These are phyloP conservation scores for Onygenales sp. DNA, from an alignment of 2,329 filamentous ascomycete species.

Conservation along the genomic window DNA sequence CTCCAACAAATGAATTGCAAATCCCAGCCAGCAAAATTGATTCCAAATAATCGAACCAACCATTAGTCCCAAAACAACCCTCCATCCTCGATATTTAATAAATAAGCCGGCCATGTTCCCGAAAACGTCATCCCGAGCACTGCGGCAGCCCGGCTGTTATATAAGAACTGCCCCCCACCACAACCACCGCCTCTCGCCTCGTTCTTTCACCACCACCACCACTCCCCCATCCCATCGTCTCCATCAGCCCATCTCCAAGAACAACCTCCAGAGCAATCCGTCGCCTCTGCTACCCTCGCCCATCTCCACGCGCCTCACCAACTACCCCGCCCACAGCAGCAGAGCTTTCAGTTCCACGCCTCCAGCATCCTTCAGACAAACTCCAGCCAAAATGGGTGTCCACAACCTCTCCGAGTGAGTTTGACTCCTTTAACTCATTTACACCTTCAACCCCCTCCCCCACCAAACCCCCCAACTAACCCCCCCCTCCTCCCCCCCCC, in stretches of 20 bases:
- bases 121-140: constrained; percentile 11
- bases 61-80: no score
- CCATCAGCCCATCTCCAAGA: background rate
- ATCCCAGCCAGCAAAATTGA: no score
- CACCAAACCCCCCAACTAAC: background rate
- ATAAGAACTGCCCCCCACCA: background rate
- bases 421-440: background rate
- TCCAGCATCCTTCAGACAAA: constrained; percentile 26
- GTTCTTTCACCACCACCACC: background rate
- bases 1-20: background rate
- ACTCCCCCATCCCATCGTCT: background rate
- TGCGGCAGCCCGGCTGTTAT: background rate
- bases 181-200: background rate
- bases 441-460: background rate
- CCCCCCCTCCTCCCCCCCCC: constrained; percentile 10
- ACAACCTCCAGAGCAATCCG: background rate
- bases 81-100: no score
- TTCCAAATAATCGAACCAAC: no score
- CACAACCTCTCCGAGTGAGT: constrained; percentile 34
- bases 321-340: constrained; percentile 19
- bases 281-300: background rate
- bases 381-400: constrained; percentile 37
- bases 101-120: constrained; percentile 2
- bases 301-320: constrained; percentile 18
- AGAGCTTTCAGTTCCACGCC: no score